Conservation (phyloP, 176 grass and related monocot species). For the Paspalum notatum region DNA sequence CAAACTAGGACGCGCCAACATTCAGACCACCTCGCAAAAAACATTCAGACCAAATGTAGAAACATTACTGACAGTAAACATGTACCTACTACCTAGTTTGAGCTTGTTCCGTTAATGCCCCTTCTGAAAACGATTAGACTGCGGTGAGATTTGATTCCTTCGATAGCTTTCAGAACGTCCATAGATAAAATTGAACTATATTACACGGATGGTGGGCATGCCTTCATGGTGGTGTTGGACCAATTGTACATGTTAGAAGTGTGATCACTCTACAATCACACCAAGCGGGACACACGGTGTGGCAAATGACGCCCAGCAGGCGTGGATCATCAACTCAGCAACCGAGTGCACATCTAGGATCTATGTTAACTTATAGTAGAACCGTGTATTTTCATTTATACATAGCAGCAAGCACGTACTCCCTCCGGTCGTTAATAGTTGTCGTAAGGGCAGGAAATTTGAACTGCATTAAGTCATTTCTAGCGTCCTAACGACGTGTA, state of each 20-base stretch:
- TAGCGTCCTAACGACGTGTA: neutral
- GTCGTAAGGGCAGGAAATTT: neutral
- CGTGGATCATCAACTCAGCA: neutral
- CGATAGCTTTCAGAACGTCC: no score
- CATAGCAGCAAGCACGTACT: neutral
- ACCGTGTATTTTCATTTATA: neutral
- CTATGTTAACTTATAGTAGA: neutral
- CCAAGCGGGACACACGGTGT: neutral
- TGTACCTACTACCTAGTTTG: no score
- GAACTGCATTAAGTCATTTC: neutral
- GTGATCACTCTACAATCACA: constrained; percentile 2
- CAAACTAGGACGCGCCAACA: no score
- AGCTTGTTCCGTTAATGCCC: no score
- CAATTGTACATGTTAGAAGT: neutral
- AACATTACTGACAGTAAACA: neutral
- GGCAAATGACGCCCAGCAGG: neutral
- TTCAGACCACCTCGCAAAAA: no score
- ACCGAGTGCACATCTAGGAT: neutral
- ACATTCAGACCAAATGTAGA: no score
- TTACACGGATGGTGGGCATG: neutral
- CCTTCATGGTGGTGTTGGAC: neutral
- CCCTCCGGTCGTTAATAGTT: neutral
- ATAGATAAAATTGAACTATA: neutral
- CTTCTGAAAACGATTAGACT: no score
- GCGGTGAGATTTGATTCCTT: no score